phyloP scores from a whole-genome alignment of 768 basidiomycete species.

The Phylloporus scabripes region DNA sequence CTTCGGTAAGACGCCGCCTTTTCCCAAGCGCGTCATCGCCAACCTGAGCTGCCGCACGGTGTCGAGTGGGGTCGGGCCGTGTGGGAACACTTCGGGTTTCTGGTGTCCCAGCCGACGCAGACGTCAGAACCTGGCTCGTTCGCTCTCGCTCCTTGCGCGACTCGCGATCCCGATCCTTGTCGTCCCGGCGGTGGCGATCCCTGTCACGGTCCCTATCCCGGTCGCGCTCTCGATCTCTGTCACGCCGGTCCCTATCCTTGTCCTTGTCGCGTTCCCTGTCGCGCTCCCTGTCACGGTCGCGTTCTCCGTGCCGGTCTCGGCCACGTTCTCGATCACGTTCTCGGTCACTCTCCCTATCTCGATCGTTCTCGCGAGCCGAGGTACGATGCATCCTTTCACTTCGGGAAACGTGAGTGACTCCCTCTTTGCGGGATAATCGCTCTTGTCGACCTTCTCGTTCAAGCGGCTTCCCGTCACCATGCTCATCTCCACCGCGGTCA shows the following conservation, averaged over 20 bases:
- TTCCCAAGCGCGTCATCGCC: constrained; percentile 69
- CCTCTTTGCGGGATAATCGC: constrained; percentile 38
- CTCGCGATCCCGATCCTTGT: constrained; percentile 61
- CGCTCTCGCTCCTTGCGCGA: constrained; percentile 56
- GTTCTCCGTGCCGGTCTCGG: constrained; percentile 42
- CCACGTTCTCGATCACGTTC: constrained; percentile 42
- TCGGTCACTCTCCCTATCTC: constrained; percentile 42
- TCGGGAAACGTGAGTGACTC: constrained; percentile 49
- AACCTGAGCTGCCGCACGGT: constrained; percentile 41
- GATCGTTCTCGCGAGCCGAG: constrained; percentile 27
- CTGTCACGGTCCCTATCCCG: constrained; percentile 40
- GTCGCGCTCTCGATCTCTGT: constrained; percentile 46
- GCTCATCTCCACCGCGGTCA: constrained; percentile 46
- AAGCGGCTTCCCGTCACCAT: constrained; percentile 44
- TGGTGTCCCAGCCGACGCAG: constrained; percentile 25
- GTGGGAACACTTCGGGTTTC: constrained; percentile 56
- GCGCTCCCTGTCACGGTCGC: constrained; percentile 44
- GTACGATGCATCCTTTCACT: constrained; percentile 46
- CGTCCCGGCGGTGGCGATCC: constrained; percentile 50
- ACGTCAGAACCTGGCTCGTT: constrained; percentile 30
- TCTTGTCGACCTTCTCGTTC: constrained; percentile 51
- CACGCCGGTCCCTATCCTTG: constrained; percentile 35
- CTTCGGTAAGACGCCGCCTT: constrained; percentile 61
- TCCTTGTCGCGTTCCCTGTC: constrained; percentile 36
- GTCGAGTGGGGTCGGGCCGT: constrained; percentile 55